Evolutionary conservation across 2,329 filamentous ascomycete genomes (phyloP).

Genomic region (Phyllosticta citribraziliensis): DNA sequence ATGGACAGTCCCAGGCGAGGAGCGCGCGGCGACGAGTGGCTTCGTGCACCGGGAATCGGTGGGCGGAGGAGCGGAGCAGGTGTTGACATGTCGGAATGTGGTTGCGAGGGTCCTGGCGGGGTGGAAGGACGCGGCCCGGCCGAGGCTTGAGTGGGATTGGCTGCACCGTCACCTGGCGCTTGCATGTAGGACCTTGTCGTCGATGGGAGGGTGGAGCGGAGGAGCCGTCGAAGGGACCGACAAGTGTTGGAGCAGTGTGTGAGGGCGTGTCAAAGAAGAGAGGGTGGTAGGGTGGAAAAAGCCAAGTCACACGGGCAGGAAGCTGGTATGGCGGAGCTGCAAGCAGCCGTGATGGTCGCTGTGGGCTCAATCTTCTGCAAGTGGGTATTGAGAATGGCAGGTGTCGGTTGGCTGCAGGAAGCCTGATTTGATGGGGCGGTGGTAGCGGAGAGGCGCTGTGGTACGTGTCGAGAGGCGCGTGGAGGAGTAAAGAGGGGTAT

Average conservation of each 20-base stretch:
- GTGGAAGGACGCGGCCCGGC: constrained; percentile 7
- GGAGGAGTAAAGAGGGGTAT: background rate
- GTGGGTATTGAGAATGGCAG: constrained; percentile 4
- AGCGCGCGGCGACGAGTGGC: constrained; percentile 51
- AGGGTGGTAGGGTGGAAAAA: background rate
- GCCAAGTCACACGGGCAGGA: constrained; percentile 8
- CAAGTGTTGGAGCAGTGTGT: background rate
- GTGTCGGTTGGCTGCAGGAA: constrained; percentile 9
- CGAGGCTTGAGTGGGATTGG: background rate
- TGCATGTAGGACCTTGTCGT: constrained; percentile 1
- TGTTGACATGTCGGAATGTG: constrained; percentile 50
- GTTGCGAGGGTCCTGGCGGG: constrained; percentile 6
- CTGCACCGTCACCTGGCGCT: background rate
- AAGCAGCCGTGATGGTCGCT: constrained; percentile 7
- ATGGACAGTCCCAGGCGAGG: constrained; percentile 84
- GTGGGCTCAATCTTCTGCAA: background rate
- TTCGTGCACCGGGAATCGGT: constrained; percentile 58
- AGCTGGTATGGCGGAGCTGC: constrained; percentile 5
- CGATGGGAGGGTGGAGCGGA: background rate
- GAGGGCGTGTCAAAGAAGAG: background rate
- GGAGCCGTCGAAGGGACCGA: background rate
- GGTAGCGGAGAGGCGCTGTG: constrained; percentile 4
- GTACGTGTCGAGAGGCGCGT: background rate
- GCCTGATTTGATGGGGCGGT: background rate
- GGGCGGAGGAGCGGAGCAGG: constrained; percentile 74